These are phyloP conservation scores for Hypoxylon sp. DNA, from an alignment of 2,329 filamentous ascomycete genomes.

Conservation along the genomic window DNA sequence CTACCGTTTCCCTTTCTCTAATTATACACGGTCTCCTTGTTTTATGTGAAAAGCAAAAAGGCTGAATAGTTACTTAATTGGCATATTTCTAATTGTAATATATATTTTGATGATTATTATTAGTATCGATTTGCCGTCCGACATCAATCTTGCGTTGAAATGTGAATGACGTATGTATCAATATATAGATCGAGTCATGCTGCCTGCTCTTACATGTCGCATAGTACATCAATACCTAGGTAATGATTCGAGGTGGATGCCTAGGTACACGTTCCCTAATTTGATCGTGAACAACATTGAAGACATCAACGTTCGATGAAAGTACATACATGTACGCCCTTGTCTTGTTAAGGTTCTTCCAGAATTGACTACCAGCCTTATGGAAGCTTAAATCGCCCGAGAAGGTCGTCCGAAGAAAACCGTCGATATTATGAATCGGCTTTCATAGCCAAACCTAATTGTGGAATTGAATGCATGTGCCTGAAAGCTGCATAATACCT, in stretches of 20 bases:
- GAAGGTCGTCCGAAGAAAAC: conserved; percentile 4
- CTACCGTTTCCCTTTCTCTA: too few relatives aligned
- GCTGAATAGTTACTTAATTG: too few relatives aligned
- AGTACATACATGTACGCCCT: background rate
- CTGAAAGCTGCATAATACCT: background rate
- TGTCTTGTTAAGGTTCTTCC: conserved; percentile 12
- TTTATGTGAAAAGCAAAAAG: background rate
- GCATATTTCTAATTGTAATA: background rate
- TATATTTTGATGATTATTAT: background rate
- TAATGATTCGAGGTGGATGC: background rate
- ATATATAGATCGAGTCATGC: too few relatives aligned
- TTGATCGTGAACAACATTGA: conserved; percentile 13
- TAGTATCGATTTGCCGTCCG: background rate
- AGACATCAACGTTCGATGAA: conserved; percentile 2
- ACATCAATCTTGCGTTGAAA: too few relatives aligned
- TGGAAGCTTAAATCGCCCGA: conserved; percentile 15
- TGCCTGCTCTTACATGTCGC: background rate
- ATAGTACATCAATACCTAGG: background rate
- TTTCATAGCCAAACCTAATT: conserved; percentile 14
- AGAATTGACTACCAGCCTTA: conserved; percentile 4
- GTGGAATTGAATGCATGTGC: background rate
- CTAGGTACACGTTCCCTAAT: conserved; percentile 9
- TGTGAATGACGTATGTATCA: too few relatives aligned
- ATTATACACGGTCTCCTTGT: background rate
- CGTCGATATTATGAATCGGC: background rate